Base-by-base conservation (phyloP, 2,329 filamentous ascomycete species). In the Cercospora canescens region DNA sequence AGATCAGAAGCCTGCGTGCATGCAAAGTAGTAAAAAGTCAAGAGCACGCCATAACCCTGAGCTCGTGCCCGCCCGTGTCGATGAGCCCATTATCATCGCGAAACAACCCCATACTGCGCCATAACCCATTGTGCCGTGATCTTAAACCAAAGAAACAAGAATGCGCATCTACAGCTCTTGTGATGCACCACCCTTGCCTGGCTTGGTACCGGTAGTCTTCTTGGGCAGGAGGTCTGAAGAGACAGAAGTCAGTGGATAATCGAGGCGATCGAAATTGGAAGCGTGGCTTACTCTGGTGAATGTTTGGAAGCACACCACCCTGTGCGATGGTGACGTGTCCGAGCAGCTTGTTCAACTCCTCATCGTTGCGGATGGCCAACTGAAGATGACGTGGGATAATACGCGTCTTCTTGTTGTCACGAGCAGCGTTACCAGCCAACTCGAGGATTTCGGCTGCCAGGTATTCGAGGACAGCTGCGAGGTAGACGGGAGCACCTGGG, bases 321-420 rank as follows among this genome's bases (percentile, higher is more conserved):
- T 97, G 94, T 81, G 94, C 93, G 77, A 97, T 97, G 80, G 93
- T 97, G 83, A 97, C 93, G 81, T 96, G 93, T 66, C 94, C 94
- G 72, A 97, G 87, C 70, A 96, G 90, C 89, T 97, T 98, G 91
- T 98, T 97, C 91, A 98, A 83, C 85, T 99, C 95, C 88, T 98
- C 94, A 83, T 98, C 74, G 78, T 95, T 95, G 77, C 95, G 93
- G 79, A 99, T 99, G 76, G 95, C 95, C 70, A 99, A 91, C 82
- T 99, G 95, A 71, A 99, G 85, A 81, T 99, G 95, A 80, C 95
- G 94, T 64, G 95, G 95, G 12, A 94, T 98, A 82, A 99, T 99
- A 82, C 95, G 95, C 89, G 98, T 99, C 84, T 98, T 95, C 84
- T 98, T 99, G 79, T 98, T 91, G 81, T 99, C 95, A 87, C 98